Base-by-base conservation (phyloP, 2,329 filamentous ascomycete species). In the Plectosphaerella cucumerina region DNA sequence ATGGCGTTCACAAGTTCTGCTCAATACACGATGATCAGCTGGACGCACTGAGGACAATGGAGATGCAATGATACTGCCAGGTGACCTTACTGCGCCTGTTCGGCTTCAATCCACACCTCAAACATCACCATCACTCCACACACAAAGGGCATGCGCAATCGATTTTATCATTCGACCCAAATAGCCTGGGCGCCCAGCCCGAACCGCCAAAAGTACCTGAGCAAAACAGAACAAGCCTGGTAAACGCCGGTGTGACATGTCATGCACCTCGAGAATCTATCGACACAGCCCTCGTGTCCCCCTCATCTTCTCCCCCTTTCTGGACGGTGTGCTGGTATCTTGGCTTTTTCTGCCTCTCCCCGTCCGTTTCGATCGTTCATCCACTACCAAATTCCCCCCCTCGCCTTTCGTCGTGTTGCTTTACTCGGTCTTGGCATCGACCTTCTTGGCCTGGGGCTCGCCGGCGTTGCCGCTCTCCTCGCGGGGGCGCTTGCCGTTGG, bases 401-500 rank as follows among this genome's bases (percentile, higher is more conserved):
- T 34, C 18, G n/a, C n/a, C n/a, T 46, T 50, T 48, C 17, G 48
- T 51, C 17, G 35, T 39, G 8, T 18, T n/a, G 9, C 39, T 23
- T 50, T 50, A 47, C 58, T 66, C 65, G 44, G 70, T 63, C 70
- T 81, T 81, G 62, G 63, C 69, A 56, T 86, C 80, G 39, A 83
- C 75, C 71, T 86, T 86, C 75, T 86, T 86, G 18, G 80, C 74
- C 3, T 79, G 70, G 26, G 74, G 78, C 51, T 73, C 72, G n/a
- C 63, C 69, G 4, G 63, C 58, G 26, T 60, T 64, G 43, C 63
- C 70, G 26, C 78, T 78, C 9, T 81, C 78, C 10, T 83, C 80
- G 49, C 80, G 76, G 31, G 70, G 57, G 50, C 81, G 80, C 72
- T 85, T 84, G 63, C 70, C 71, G 57, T 75, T 78, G 49, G 63